phyloP scores from a whole-genome alignment of 202 grass and related monocot species.

The Eragrostis tef region DNA sequence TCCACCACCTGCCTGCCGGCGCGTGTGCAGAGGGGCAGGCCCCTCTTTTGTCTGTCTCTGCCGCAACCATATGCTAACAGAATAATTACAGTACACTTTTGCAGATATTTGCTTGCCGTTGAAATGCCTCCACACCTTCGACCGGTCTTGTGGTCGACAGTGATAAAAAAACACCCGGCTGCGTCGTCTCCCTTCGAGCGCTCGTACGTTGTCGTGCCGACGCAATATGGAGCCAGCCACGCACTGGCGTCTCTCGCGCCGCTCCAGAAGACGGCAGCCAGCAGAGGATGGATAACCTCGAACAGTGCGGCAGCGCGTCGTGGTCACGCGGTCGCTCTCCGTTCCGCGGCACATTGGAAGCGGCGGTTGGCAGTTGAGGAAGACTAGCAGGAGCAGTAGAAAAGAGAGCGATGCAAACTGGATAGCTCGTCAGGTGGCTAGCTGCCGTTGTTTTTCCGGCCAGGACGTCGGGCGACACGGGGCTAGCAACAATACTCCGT shows the following conservation, averaged over 20 bases:
- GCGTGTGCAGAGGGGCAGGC: no score
- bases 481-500: no score
- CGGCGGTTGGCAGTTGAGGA: not conserved
- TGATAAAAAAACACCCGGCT: no score
- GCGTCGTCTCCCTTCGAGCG: not conserved
- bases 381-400: not conserved
- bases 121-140: no score
- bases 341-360: not conserved
- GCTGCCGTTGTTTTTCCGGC: not conserved
- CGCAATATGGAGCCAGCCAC: not conserved
- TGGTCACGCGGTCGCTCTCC: not conserved
- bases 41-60: no score
- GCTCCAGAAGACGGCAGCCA: not conserved
- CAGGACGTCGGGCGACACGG: no score
- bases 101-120: no score
- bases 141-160: no score
- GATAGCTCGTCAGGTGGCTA: not conserved
- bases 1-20: no score
- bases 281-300: not conserved
- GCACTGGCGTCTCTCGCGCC: not conserved
- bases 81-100: no score
- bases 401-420: not conserved
- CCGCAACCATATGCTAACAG: no score
- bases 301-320: not conserved
- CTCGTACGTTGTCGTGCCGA: constrained; percentile 17